phyloP scores from a whole-genome alignment of 768 basidiomycete species.

The Saitozyma podzolica region DNA sequence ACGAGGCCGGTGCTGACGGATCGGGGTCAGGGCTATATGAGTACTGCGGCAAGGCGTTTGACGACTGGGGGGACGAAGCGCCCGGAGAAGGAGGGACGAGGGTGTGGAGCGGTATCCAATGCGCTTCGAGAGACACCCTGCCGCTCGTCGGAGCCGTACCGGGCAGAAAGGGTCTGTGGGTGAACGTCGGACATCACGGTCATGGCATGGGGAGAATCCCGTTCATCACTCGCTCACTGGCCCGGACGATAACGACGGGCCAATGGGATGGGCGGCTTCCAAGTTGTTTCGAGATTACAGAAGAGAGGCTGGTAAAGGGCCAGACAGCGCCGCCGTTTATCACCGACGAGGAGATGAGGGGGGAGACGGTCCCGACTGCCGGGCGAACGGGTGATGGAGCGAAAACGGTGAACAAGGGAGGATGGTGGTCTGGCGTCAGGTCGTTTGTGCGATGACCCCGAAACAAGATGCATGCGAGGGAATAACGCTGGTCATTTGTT shows the following conservation, averaged over 20 bases:
- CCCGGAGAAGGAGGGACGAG: constrained; percentile 37
- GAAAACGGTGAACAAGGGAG: no score
- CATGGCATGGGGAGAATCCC: constrained; percentile 42
- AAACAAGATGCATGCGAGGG: no score
- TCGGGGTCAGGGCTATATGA: neutral
- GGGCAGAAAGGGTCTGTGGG: constrained; percentile 25
- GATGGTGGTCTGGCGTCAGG: no score
- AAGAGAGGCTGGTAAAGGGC: constrained; percentile 29
- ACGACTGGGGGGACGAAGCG: constrained; percentile 29
- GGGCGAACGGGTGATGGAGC: no score
- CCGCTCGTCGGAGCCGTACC: constrained; percentile 42
- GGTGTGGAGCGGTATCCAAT: constrained; percentile 39
- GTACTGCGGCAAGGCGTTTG: constrained; percentile 14
- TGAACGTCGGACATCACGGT: constrained; percentile 37
- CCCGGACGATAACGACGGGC: constrained; percentile 22
- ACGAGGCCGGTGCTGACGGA: neutral
- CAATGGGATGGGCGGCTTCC: constrained; percentile 39
- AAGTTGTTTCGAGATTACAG: constrained; percentile 27
- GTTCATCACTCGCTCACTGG: constrained; percentile 27
- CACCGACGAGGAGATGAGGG: no score
- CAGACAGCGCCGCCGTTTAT: constrained; percentile 8
- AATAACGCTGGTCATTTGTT: no score
- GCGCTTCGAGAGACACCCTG: constrained; percentile 29
- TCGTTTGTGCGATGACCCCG: no score
- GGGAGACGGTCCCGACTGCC: no score